Evolutionary conservation across 2,329 filamentous ascomycete species (phyloP).

Genomic region (Aspergillus neoniger): DNA sequence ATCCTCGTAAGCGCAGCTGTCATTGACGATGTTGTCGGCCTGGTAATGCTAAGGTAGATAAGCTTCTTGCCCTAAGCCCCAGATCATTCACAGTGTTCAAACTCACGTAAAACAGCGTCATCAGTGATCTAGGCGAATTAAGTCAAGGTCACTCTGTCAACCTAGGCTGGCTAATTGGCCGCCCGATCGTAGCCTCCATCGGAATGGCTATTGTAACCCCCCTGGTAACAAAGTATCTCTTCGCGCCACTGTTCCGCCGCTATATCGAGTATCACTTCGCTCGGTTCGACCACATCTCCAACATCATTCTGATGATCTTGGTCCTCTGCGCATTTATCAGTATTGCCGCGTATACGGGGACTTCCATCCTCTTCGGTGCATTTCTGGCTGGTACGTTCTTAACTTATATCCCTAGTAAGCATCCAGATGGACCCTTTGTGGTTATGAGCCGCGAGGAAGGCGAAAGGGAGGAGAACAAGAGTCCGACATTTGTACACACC

Average conservation of each 20-base stretch:
- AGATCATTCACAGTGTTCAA: neutral
- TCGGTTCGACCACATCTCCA: conserved; percentile 36
- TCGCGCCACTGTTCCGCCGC: conserved; percentile 42
- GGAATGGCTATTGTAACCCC: conserved; percentile 40
- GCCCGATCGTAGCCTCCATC: conserved; percentile 42
- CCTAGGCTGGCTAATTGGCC: conserved; percentile 42
- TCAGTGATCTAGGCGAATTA: conserved; percentile 32
- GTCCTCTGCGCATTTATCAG: conserved; percentile 35
- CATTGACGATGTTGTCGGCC: conserved; percentile 50
- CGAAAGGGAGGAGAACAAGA: conserved; percentile 35
- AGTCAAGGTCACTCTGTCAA: conserved; percentile 23
- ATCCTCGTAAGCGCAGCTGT: conserved; percentile 51
- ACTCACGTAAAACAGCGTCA: conserved; percentile 28
- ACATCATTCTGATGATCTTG: conserved; percentile 39
- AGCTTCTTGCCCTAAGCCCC: neutral
- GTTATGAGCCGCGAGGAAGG: conserved; percentile 38
- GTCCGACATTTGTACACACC: conserved; percentile 42
- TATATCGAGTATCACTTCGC: conserved; percentile 38
- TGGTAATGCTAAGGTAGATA: conserved; percentile 39
- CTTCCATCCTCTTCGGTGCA: conserved; percentile 42
- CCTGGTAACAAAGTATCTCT: conserved; percentile 40
- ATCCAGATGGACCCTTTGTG: conserved; percentile 39
- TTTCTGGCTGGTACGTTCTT: conserved; percentile 41
- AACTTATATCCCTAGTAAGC: conserved; percentile 40
- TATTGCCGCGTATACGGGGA: conserved; percentile 41